Percentiles rank a stretch among this genome's conserved stretches.
Evolutionary conservation across 768 basidiomycete genomes (phyloP).

Genomic region (Holtermannia corniformis): DNA sequence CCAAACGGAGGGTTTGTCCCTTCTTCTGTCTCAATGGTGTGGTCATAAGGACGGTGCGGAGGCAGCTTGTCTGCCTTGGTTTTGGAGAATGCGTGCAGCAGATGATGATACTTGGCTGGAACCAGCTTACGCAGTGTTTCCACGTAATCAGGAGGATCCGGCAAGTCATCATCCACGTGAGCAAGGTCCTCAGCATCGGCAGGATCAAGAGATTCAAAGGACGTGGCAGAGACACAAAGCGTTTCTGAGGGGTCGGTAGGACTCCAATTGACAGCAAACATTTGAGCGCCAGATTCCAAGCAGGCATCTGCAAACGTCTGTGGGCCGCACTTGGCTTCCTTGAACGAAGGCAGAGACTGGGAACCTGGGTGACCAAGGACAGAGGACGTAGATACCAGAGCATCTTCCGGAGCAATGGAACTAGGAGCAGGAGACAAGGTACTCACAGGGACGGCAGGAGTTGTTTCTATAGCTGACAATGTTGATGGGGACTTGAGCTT

Average conservation of each 20-base stretch:
- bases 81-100: constrained; percentile 33
- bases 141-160: constrained; percentile 2
- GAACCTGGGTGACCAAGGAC: neutral
- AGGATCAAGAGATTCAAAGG: neutral
- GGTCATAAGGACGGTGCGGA: constrained; percentile 42
- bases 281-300: neutral
- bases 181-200: neutral
- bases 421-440: neutral
- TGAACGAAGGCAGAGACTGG: neutral
- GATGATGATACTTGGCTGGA: constrained; percentile 38
- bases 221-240: neutral
- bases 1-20: constrained; percentile 31
- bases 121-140: constrained; percentile 6
- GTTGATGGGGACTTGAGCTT: constrained; percentile 41
- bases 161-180: neutral
- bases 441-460: constrained; percentile 37
- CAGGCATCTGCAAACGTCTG: neutral
- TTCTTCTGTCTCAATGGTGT: constrained; percentile 40
- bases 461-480: constrained; percentile 44
- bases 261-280: neutral
- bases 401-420: neutral
- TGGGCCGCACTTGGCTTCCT: neutral
- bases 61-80: constrained; percentile 38
- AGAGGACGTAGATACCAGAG: neutral
- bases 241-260: neutral